Base-by-base conservation (phyloP, 169 alveolate genomes). In the Plasmodium relictum region DNA sequence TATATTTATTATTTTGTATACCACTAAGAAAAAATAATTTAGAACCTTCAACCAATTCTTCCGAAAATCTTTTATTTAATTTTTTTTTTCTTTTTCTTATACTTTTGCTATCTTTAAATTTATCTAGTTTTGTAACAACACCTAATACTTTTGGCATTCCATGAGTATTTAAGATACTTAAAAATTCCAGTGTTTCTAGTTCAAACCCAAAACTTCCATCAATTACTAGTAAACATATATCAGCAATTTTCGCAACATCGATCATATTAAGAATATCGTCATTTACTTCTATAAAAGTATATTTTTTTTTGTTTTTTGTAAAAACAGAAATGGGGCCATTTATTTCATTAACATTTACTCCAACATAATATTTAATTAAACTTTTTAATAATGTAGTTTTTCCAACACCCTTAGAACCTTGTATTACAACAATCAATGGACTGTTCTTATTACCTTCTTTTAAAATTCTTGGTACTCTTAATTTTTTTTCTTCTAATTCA, bases 131-230 rank as follows among this genome's bases (percentile, higher is more conserved):
- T 1, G 99, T 99, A 44, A 98, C 96, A 22, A 99, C 99, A 7
- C 99, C 99, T 92, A 96, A 88, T 0, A 96, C 97, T 48, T 97
- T 93, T 0, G 99, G 99, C 88, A 97, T 94, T 1, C 99, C 99
- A 87, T 96, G 98, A 7, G 94, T 93, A 72, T 97, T 98, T 92
- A 99, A 76, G 18, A 99, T 92, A 88, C 98, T 98, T 80, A 98
- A 88, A 94, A 98, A 99, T 96, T 99, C 99, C 76, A 99, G 98
- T 8, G 99, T 99, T 92, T 98, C 99, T 98, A 99, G 96, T 93
- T 99, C 99, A 91, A 98, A 98, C 80, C 98, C 98, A 76, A 94
- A 96, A 72, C 96, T 89, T 0, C 99, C 99, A 93, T 99, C 99
- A 31, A 99, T 97, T 71, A 99, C 93, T 45, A 98, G 88, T 70